phyloP scores from a whole-genome alignment of 345 rosid species.

The Limnanthes douglasii region DNA sequence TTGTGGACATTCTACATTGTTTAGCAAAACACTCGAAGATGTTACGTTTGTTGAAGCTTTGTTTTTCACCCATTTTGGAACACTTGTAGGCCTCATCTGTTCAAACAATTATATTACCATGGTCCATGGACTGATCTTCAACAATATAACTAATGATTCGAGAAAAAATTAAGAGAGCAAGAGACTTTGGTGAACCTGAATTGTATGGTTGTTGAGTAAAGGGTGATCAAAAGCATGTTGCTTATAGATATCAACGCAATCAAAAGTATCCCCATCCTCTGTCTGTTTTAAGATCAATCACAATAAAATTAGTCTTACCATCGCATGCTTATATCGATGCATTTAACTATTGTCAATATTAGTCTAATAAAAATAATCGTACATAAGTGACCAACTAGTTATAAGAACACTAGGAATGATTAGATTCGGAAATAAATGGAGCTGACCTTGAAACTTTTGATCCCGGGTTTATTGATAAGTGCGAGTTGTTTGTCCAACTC shows the following conservation, averaged over 20 bases:
- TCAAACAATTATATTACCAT: background rate
- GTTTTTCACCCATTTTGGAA: slow-evolving; percentile 3
- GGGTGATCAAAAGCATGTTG: slow-evolving; percentile 21
- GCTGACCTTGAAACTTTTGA: slow-evolving; percentile 16
- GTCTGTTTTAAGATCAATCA: slow-evolving; percentile 6
- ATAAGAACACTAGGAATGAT: background rate
- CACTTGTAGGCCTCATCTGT: slow-evolving; percentile 9
- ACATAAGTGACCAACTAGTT: background rate
- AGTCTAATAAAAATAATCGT: background rate
- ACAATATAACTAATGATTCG: background rate
- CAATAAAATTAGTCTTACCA: background rate
- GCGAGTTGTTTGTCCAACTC: slow-evolving; percentile 14
- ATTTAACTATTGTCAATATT: background rate
- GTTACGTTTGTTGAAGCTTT: slow-evolving; percentile 1
- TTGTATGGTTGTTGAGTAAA: slow-evolving; percentile 8
- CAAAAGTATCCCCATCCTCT: slow-evolving; percentile 13
- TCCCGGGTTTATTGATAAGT: slow-evolving; percentile 16
- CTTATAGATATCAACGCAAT: slow-evolving; percentile 20
- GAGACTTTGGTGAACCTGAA: slow-evolving; percentile 11
- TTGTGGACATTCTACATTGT: slow-evolving; percentile 9
- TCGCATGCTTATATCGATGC: too few species aligned
- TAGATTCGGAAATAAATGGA: background rate
- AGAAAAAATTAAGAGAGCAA: background rate
- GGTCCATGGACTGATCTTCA: background rate
- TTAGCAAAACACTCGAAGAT: background rate